These are phyloP conservation scores for Syzygium syzygioides DNA, from an alignment of 441 rosid species.

Conservation along the genomic window DNA sequence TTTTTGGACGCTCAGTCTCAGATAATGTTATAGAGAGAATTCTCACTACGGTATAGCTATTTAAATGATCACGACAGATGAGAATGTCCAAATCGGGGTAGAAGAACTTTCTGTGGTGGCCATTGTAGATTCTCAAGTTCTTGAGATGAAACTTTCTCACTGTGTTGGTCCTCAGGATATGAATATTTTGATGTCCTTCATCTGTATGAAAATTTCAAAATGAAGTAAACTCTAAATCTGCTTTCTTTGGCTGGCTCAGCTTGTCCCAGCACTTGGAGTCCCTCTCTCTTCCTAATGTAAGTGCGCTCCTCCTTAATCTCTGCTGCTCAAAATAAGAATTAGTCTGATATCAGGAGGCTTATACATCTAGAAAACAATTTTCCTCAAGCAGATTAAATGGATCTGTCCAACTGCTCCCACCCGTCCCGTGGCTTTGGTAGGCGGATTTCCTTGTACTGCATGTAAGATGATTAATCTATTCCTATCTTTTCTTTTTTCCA, in stretches of 20 bases:
- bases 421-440: constrained; percentile 65
- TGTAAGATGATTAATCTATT: constrained; percentile 38
- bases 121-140: neutral
- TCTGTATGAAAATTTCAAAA: neutral
- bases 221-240: constrained; percentile 15
- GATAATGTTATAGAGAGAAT: neutral
- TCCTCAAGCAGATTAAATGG: constrained; percentile 73
- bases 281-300: constrained; percentile 92
- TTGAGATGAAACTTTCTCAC: neutral
- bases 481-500: neutral
- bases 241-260: constrained; percentile 45
- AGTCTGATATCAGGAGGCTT: neutral
- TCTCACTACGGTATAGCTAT: neutral
- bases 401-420: constrained; percentile 97
- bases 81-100: neutral
- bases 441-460: constrained; percentile 93
- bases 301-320: constrained; percentile 4
- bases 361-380: neutral
- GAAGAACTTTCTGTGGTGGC: neutral
- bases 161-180: neutral
- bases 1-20: neutral
- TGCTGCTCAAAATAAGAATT: neutral
- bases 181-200: neutral
- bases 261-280: constrained; percentile 87
- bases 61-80: neutral